phyloP scores from a whole-genome alignment of 371 early-diverging fungal genomes.

The Conidiobolus incongruus region DNA sequence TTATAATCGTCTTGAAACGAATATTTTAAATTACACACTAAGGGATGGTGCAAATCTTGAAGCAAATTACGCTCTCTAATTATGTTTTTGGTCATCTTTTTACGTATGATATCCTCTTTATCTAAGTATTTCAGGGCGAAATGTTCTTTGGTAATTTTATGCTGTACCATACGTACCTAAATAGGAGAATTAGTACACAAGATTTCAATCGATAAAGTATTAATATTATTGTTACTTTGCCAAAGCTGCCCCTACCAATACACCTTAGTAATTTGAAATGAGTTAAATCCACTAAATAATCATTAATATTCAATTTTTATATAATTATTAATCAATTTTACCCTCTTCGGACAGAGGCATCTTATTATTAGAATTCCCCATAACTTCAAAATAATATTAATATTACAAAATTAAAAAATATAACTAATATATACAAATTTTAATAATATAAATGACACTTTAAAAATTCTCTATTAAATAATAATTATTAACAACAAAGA shows the following conservation, averaged over 20 bases:
- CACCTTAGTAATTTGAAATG: slow-evolving; percentile 43
- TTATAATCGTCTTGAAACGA: slow-evolving; percentile 65
- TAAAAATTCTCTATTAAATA: too few species aligned
- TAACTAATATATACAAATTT: too few species aligned
- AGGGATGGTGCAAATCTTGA: slow-evolving; percentile 53
- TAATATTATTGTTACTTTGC: slow-evolving; percentile 25
- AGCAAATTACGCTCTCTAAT: slow-evolving; percentile 57
- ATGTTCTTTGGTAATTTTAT: slow-evolving; percentile 27
- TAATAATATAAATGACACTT: too few species aligned
- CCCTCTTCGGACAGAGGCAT: too few species aligned
- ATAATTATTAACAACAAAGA: too few species aligned
- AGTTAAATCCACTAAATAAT: slow-evolving; percentile 21
- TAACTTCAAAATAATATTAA: too few species aligned
- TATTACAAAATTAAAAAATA: too few species aligned
- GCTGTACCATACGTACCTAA: slow-evolving; percentile 54
- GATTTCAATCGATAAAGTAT: neutral
- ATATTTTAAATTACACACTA: slow-evolving; percentile 53
- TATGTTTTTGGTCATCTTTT: slow-evolving; percentile 53
- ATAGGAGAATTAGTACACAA: neutral
- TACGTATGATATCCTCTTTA: slow-evolving; percentile 50
- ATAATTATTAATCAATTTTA: too few species aligned
- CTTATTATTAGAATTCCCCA: too few species aligned
- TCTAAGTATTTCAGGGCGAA: slow-evolving; percentile 70
- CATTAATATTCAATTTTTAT: too few species aligned
- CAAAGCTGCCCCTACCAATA: slow-evolving; percentile 53